A percentile compares a stretch with the other conserved stretches of the same genome.
Evolutionary conservation across 495 filamentous ascomycete species (phyloP).

Genomic region (Talaromyces wortmannii): DNA sequence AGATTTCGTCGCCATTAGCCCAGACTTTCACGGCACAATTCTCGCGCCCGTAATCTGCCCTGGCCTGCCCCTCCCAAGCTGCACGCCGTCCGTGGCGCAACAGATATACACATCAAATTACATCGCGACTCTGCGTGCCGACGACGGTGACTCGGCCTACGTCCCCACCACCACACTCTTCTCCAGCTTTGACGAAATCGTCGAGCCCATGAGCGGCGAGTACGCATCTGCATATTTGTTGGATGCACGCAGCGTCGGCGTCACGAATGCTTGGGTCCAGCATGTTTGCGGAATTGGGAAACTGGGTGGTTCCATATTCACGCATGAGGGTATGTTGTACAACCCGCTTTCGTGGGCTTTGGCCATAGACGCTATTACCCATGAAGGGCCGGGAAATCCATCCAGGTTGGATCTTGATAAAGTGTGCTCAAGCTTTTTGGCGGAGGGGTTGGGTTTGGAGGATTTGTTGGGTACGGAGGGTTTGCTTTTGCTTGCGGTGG

Average conservation of each 20-base stretch:
- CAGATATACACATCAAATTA: slow-evolving; percentile 35
- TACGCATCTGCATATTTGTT: slow-evolving; percentile 31
- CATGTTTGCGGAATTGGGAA: slow-evolving; percentile 17
- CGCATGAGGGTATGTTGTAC: slow-evolving; percentile 37
- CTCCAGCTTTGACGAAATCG: slow-evolving; percentile 36
- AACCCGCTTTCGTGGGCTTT: slow-evolving; percentile 37
- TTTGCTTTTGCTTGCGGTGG: slow-evolving; percentile 11
- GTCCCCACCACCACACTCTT: slow-evolving; percentile 44
- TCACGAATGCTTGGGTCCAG: slow-evolving; percentile 39
- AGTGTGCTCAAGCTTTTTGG: slow-evolving; percentile 20
- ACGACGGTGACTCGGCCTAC: slow-evolving; percentile 40
- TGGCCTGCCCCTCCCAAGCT: slow-evolving; percentile 10
- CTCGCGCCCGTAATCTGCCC: slow-evolving; percentile 19
- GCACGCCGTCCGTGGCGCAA: slow-evolving; percentile 29
- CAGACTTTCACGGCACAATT: slow-evolving; percentile 39
- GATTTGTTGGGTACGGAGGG: slow-evolving; percentile 32
- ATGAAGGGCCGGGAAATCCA: slow-evolving; percentile 26
- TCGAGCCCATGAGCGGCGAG: slow-evolving; percentile 32
- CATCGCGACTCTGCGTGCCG: slow-evolving; percentile 23
- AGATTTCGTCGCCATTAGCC: slow-evolving; percentile 36
- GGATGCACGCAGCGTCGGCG: slow-evolving; percentile 27
- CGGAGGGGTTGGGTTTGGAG: slow-evolving; percentile 21
- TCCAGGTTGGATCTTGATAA: slow-evolving; percentile 17
- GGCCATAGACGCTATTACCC: slow-evolving; percentile 31
- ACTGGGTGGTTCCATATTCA: slow-evolving; percentile 31